A percentile compares a stretch with the other conserved stretches of the same genome.
Evolutionary conservation across 2,329 filamentous ascomycete species (phyloP).

Genomic region (Cercospora berteroae): DNA sequence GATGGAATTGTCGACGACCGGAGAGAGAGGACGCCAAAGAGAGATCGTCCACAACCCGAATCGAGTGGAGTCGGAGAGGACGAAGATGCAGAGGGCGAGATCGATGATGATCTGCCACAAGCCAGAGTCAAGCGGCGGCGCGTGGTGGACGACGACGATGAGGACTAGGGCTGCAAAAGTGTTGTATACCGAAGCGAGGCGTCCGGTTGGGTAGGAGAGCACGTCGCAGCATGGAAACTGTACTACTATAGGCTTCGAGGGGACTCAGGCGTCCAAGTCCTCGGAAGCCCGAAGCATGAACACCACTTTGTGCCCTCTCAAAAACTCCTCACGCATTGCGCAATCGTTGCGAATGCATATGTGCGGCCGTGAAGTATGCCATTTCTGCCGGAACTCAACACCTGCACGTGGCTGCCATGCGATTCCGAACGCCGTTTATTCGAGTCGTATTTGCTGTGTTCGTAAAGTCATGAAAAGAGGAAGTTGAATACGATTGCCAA

Average conservation of each 20-base stretch:
- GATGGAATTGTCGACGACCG: conserved; percentile 45
- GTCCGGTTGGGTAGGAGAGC: not conserved
- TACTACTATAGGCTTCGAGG: not conserved
- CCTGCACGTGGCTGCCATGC: not conserved
- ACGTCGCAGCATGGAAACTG: not conserved
- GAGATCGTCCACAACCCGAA: conserved; percentile 29
- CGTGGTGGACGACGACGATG: conserved; percentile 49
- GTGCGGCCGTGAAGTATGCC: not conserved
- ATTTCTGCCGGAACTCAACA: not conserved
- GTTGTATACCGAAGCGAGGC: not conserved
- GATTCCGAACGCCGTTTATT: not conserved
- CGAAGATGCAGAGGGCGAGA: conserved; percentile 37
- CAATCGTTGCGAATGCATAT: not conserved
- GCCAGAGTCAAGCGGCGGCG: conserved; percentile 45
- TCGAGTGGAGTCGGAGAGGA: conserved; percentile 34
- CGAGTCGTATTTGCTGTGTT: not conserved
- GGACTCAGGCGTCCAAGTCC: not conserved
- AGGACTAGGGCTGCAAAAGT: conserved; percentile 40
- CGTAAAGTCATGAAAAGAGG: not conserved
- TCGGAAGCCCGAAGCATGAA: not conserved
- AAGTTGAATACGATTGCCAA: not conserved
- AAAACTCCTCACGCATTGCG: not conserved
- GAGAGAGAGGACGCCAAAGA: conserved; percentile 41
- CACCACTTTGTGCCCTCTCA: not conserved
- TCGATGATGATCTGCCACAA: conserved; percentile 36